A percentile compares a stretch with the other conserved stretches of the same genome.
These are phyloP conservation scores for Agaricus sinodeliciosus DNA, from an alignment of 768 basidiomycete species.

Conservation along the genomic window DNA sequence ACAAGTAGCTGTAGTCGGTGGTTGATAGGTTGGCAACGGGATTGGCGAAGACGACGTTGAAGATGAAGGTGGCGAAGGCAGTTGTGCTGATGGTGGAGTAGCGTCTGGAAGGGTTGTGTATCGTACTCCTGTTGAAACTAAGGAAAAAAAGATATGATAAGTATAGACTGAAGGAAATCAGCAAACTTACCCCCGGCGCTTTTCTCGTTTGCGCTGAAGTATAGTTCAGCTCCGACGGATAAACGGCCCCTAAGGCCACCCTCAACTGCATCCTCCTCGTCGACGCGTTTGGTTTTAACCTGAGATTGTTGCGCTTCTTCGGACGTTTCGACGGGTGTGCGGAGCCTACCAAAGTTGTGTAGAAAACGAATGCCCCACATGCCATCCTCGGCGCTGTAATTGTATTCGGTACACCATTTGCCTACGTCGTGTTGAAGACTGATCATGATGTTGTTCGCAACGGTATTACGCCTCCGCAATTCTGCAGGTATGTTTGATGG, in stretches of 20 bases:
- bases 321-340: not conserved
- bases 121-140: constrained; percentile 91
- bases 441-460: constrained; percentile 69
- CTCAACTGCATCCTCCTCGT: constrained; percentile 91
- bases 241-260: constrained; percentile 88
- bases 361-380: constrained; percentile 88
- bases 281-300: constrained; percentile 68
- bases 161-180: not conserved
- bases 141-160: not conserved
- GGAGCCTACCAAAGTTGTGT: constrained; percentile 83
- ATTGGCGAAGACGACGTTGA: constrained; percentile 30
- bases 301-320: constrained; percentile 13
- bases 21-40: constrained; percentile 48
- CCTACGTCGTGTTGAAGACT: constrained; percentile 90
- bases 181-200: constrained; percentile 79
- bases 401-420: constrained; percentile 90
- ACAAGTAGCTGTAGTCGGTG: constrained; percentile 91
- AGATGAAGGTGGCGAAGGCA: constrained; percentile 26
- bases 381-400: constrained; percentile 88
- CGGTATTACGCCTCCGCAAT: constrained; percentile 36
- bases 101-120: constrained; percentile 89
- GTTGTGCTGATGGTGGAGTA: constrained; percentile 57
- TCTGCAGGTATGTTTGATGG: constrained; percentile 42
- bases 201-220: constrained; percentile 87
- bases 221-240: constrained; percentile 89